phyloP scores from a whole-genome alignment of 768 basidiomycete genomes.

The Naganishia kalamii region DNA sequence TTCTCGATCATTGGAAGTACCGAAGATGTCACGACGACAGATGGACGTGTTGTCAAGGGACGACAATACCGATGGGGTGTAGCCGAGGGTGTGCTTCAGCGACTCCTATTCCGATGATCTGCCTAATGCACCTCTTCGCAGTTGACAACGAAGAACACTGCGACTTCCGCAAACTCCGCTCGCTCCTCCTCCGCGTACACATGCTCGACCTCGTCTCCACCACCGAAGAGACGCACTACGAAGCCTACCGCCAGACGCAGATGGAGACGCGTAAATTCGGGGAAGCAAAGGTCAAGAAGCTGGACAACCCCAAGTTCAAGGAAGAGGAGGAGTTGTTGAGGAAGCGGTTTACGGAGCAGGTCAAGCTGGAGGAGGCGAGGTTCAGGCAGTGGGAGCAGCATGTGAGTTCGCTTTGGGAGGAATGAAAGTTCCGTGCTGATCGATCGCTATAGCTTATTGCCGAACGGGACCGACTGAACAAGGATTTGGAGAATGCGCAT shows the following conservation, averaged over 20 bases:
- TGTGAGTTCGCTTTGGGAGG: slow-evolving; percentile 53
- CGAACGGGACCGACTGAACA: slow-evolving; percentile 97
- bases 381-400: slow-evolving; percentile 99
- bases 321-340: slow-evolving; percentile 95
- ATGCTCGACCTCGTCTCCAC: slow-evolving; percentile 97
- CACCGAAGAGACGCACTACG: slow-evolving; percentile 92
- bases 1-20: slow-evolving; percentile 98
- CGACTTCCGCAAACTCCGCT: slow-evolving; percentile 96
- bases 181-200: slow-evolving; percentile 89
- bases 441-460: slow-evolving; percentile 71
- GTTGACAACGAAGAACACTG: slow-evolving; percentile 99
- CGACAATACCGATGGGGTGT: slow-evolving; percentile 99
- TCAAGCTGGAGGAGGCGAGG: slow-evolving; percentile 93
- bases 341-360: slow-evolving; percentile 98
- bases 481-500: slow-evolving; percentile 82
- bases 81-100: slow-evolving; percentile 69
- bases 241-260: slow-evolving; percentile 94
- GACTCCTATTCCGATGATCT: not conserved
- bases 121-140: slow-evolving; percentile 37
- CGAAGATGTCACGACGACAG: slow-evolving; percentile 81
- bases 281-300: slow-evolving; percentile 95
- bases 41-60: slow-evolving; percentile 90
- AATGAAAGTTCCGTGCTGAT: not conserved
- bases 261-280: slow-evolving; percentile 99
- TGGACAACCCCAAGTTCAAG: slow-evolving; percentile 99